Evolutionary conservation across 176 grass and related monocot genomes (phyloP).

Genomic region (Hordeum vulgare): DNA sequence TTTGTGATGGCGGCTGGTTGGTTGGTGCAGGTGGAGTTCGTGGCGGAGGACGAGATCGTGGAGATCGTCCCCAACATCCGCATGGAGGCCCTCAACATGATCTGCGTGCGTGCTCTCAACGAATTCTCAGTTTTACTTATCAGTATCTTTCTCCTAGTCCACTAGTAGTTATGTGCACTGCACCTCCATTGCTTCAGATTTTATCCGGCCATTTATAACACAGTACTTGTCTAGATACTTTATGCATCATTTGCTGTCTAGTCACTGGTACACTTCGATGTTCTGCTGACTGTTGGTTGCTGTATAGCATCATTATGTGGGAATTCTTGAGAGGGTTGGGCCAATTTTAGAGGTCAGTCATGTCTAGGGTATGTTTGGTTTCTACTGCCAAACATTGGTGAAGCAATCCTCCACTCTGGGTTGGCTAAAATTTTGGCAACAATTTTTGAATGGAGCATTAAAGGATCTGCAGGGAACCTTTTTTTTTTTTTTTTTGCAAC

Average conservation of each 20-base stretch:
- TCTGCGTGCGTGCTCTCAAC: slow-evolving; percentile 45
- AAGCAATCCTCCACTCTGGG: background rate
- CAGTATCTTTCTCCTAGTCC: background rate
- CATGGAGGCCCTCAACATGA: slow-evolving; percentile 79
- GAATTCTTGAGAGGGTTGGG: background rate
- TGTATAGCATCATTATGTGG: background rate
- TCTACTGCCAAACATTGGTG: background rate
- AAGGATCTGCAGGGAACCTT: background rate
- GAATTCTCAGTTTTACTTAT: background rate
- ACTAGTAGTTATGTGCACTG: background rate
- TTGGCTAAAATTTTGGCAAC: background rate
- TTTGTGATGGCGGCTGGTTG: background rate
- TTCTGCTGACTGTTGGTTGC: background rate
- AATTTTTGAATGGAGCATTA: background rate
- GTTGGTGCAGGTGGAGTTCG: slow-evolving; percentile 66
- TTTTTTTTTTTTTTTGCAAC: background rate
- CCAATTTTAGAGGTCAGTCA: background rate
- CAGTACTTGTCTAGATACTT: background rate
- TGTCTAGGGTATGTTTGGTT: background rate
- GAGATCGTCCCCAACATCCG: slow-evolving; percentile 84
- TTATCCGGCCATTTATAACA: background rate
- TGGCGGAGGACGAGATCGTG: slow-evolving; percentile 71
- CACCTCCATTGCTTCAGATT: background rate
- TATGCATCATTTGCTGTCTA: background rate
- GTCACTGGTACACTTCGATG: background rate